phyloP scores from a whole-genome alignment of 2,329 filamentous ascomycete genomes.

The Pseudopyricularia javanii region DNA sequence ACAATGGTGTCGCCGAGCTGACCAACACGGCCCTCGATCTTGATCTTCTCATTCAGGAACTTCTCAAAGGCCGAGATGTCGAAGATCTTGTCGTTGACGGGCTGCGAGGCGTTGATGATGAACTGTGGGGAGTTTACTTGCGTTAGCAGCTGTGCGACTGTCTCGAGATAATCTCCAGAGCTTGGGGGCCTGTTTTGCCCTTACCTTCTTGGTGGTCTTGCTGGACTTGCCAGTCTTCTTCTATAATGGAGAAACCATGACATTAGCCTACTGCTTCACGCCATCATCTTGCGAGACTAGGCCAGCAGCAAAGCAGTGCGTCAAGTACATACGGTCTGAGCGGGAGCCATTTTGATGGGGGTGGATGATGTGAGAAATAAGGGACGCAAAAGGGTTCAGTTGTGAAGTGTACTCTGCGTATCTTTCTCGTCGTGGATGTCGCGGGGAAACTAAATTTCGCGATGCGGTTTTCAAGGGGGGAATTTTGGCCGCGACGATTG shows the following conservation, averaged over 20 bases:
- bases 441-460: neutral
- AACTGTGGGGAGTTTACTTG: conserved; percentile 42
- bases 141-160: conserved; percentile 6
- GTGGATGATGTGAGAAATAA: conserved; percentile 5
- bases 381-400: conserved; percentile 45
- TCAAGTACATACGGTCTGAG: conserved; percentile 65
- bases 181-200: neutral
- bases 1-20: conserved; percentile 91
- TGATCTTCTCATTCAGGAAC: conserved; percentile 99
- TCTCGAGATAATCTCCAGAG: neutral
- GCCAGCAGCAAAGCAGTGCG: conserved; percentile 88
- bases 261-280: conserved; percentile 95
- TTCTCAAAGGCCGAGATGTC: conserved; percentile 97
- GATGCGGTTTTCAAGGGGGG: neutral
- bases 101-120: conserved; percentile 99
- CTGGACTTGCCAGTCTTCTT: conserved; percentile 53
- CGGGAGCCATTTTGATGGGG: conserved; percentile 62
- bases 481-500: neutral
- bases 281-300: conserved; percentile 37
- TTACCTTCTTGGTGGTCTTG: conserved; percentile 80
- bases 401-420: conserved; percentile 69
- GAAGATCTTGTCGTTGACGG: conserved; percentile 99
- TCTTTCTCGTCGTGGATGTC: conserved; percentile 12
- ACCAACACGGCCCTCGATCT: conserved; percentile 95
- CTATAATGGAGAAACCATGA: conserved; percentile 40